These are phyloP conservation scores for Mrakiaceae sp. DNA, from an alignment of 1,284 basidiomycete species.

Conservation along the genomic window DNA sequence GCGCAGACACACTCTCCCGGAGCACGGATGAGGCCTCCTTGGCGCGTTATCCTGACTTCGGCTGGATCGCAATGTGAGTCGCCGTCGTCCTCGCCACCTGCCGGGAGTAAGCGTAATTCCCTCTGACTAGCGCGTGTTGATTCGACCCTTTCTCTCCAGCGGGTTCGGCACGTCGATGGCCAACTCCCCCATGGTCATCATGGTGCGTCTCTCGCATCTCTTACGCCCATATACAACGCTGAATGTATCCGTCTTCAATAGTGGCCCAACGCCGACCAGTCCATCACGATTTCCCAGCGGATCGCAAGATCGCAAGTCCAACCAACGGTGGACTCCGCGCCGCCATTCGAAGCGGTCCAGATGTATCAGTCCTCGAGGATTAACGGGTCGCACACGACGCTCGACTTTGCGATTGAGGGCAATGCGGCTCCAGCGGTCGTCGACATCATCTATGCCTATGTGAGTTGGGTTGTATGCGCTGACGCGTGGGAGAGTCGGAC, in stretches of 20 bases:
- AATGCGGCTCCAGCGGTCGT: not conserved
- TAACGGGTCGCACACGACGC: not conserved
- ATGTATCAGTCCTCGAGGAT: not conserved
- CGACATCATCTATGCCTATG: constrained; percentile 5
- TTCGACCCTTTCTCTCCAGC: not conserved
- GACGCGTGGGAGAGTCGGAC: not conserved
- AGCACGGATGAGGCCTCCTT: not conserved
- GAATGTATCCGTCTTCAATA: not conserved
- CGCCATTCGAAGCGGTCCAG: not conserved
- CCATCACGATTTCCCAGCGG: constrained; percentile 1
- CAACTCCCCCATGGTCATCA: constrained; percentile 11
- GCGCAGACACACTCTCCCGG: not conserved
- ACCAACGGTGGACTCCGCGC: not conserved
- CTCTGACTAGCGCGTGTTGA: not conserved
- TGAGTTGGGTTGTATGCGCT: not conserved
- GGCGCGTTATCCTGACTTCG: not conserved
- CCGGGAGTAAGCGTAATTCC: not conserved
- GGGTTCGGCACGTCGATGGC: constrained; percentile 8
- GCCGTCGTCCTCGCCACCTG: too few species aligned
- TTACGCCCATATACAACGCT: not conserved
- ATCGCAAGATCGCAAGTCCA: not conserved
- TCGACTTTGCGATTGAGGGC: constrained; percentile 2
- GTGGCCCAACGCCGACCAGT: constrained; percentile 1
- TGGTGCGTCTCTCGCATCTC: not conserved
- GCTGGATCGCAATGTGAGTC: not conserved